A percentile compares a stretch with the other conserved stretches of the same genome.
These are phyloP conservation scores for Hymenoscyphus repandus DNA, from an alignment of 2,329 filamentous ascomycete species.

Conservation along the genomic window DNA sequence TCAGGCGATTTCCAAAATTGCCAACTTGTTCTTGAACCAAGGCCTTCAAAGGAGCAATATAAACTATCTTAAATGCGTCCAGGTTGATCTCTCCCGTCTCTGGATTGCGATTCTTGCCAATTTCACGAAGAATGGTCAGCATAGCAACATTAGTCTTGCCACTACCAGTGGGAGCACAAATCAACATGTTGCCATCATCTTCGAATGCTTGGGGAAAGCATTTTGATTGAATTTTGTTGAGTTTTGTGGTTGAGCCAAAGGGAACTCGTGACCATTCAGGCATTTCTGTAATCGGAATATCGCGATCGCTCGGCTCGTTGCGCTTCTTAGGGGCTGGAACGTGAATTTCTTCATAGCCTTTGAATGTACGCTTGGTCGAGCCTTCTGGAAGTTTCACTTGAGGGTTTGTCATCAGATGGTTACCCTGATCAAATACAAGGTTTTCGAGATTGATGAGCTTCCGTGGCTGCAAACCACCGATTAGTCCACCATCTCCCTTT, in stretches of 20 bases:
- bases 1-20: constrained; percentile 88
- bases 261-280: constrained; percentile 87
- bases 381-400: constrained; percentile 91
- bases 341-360: constrained; percentile 98
- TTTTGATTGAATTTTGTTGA: constrained; percentile 94
- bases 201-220: constrained; percentile 89
- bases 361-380: constrained; percentile 91
- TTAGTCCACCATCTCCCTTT: constrained; percentile 58
- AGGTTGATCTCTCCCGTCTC: constrained; percentile 90
- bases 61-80: constrained; percentile 97
- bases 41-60: constrained; percentile 93
- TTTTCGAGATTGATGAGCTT: constrained; percentile 93
- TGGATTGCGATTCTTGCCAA: constrained; percentile 88
- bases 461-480: constrained; percentile 80
- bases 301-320: constrained; percentile 70
- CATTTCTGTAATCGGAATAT: constrained; percentile 80
- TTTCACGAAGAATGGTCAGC: constrained; percentile 91
- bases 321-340: constrained; percentile 89
- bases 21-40: constrained; percentile 97
- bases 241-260: constrained; percentile 77
- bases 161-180: constrained; percentile 94
- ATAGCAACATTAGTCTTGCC: constrained; percentile 99
- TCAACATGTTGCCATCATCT: constrained; percentile 94
- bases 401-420: constrained; percentile 98
- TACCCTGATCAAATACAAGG: constrained; percentile 93